phyloP scores from a whole-genome alignment of 1,139 yeast species.

The Yamadazyma triangularis region DNA sequence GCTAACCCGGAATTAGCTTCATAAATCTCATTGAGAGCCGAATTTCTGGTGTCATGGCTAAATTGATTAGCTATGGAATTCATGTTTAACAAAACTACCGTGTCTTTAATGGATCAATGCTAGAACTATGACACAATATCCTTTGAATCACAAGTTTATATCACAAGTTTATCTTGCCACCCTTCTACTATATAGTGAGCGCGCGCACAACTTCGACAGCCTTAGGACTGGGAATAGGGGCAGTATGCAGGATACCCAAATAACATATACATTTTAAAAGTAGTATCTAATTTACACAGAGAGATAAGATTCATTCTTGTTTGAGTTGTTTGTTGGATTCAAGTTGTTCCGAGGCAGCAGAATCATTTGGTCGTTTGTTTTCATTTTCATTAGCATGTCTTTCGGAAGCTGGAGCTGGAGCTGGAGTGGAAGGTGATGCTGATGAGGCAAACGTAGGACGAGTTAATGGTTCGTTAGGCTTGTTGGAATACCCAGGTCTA shows the following conservation, averaged over 20 bases:
- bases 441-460: not conserved
- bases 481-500: conserved; percentile 11
- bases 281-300: too few species aligned
- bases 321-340: conserved; percentile 5
- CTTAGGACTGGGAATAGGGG: too few species aligned
- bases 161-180: too few species aligned
- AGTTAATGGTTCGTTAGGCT: conserved; percentile 4
- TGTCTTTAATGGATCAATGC: too few species aligned
- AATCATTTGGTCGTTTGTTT: conserved; percentile 5
- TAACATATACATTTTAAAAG: too few species aligned
- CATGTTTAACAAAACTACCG: conserved; percentile 18
- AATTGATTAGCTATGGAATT: conserved; percentile 39
- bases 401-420: not conserved
- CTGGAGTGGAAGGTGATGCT: not conserved
- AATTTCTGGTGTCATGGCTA: conserved; percentile 27
- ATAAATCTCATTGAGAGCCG: conserved; percentile 26
- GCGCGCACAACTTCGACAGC: too few species aligned
- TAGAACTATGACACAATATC: too few species aligned
- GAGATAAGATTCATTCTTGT: conserved; percentile 1
- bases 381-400: not conserved
- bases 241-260: too few species aligned
- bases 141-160: too few species aligned
- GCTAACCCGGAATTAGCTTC: conserved; percentile 19
- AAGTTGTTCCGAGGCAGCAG: conserved; percentile 5
- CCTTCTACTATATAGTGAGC: too few species aligned